Evolutionary conservation across 768 basidiomycete genomes (phyloP).

Genomic region (Lactifluus volemus): DNA sequence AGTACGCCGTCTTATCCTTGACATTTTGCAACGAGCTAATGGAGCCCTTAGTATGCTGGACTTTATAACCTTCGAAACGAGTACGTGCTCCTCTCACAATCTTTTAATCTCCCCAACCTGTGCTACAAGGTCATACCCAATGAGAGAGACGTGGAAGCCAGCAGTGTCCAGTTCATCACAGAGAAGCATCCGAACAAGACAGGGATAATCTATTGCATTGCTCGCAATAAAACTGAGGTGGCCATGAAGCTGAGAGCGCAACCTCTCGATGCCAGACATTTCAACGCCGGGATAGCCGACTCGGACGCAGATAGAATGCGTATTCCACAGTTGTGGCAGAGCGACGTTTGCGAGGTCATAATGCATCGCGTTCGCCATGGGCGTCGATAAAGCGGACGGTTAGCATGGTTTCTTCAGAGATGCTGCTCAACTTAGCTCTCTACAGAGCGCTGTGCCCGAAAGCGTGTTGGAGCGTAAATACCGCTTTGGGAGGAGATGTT

Average conservation of each 20-base stretch:
- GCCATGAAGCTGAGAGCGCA: conserved; percentile 57
- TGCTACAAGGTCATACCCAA: conserved; percentile 59
- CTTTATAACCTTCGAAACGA: conserved; percentile 49
- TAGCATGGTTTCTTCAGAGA: conserved; percentile 10
- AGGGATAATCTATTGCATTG: conserved; percentile 81
- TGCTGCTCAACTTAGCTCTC: neutral
- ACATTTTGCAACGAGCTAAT: neutral
- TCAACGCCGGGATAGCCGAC: conserved; percentile 74
- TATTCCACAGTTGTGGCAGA: conserved; percentile 67
- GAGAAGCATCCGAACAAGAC: conserved; percentile 45
- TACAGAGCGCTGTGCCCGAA: conserved; percentile 78
- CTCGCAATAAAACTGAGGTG: conserved; percentile 65
- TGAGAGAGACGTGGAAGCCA: conserved; percentile 35
- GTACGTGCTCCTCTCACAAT: conserved; percentile 64
- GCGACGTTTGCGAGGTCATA: conserved; percentile 63
- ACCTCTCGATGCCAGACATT: conserved; percentile 62
- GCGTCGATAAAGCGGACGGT: conserved; percentile 84
- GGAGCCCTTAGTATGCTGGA: conserved; percentile 26
- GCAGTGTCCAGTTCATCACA: conserved; percentile 65
- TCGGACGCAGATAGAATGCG: conserved; percentile 52
- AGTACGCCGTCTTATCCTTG: conserved; percentile 5
- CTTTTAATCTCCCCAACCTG: conserved; percentile 92
- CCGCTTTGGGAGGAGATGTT: conserved; percentile 20
- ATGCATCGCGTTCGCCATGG: conserved; percentile 96
- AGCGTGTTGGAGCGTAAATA: conserved; percentile 63